Evolutionary conservation across 768 basidiomycete species (phyloP).

Genomic region (Suillus spraguei): DNA sequence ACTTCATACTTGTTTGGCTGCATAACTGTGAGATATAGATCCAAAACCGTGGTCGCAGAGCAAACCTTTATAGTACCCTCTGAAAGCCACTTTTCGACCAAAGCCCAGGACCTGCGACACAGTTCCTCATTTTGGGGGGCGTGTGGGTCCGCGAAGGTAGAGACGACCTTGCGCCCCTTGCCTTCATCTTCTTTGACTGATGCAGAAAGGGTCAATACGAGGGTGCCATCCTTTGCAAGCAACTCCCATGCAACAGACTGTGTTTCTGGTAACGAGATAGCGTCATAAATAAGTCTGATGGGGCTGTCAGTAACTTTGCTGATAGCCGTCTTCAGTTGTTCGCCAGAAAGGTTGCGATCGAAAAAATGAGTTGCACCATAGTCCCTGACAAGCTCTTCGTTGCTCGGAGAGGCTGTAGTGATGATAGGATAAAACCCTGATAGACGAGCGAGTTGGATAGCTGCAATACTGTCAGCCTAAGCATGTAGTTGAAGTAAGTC

Average conservation of each 20-base stretch:
- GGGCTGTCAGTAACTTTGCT: slow-evolving; percentile 31
- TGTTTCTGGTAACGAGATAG: slow-evolving; percentile 35
- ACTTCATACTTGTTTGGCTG: slow-evolving; percentile 46
- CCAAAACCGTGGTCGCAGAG: background rate
- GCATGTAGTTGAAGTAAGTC: slow-evolving; percentile 7
- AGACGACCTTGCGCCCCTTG: slow-evolving; percentile 21
- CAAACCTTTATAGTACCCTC: slow-evolving; percentile 30
- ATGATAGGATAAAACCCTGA: slow-evolving; percentile 47
- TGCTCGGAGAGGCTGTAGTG: slow-evolving; percentile 37
- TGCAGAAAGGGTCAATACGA: slow-evolving; percentile 31
- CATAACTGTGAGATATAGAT: slow-evolving; percentile 9
- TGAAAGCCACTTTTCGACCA: slow-evolving; percentile 28
- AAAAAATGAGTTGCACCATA: slow-evolving; percentile 45
- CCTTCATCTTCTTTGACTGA: slow-evolving; percentile 27
- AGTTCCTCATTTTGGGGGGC: slow-evolving; percentile 20
- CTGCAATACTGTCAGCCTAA: slow-evolving; percentile 20
- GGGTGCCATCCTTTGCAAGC: slow-evolving; percentile 35
- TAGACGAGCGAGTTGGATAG: slow-evolving; percentile 41
- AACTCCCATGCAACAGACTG: slow-evolving; percentile 36
- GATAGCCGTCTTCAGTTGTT: slow-evolving; percentile 21
- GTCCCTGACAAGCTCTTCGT: slow-evolving; percentile 32
- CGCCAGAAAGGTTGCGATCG: slow-evolving; percentile 29
- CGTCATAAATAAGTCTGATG: slow-evolving; percentile 32
- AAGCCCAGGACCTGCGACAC: slow-evolving; percentile 21
- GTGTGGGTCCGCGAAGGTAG: slow-evolving; percentile 28